phyloP scores from a whole-genome alignment of 768 basidiomycete species.

The Auriscalpium orientale region DNA sequence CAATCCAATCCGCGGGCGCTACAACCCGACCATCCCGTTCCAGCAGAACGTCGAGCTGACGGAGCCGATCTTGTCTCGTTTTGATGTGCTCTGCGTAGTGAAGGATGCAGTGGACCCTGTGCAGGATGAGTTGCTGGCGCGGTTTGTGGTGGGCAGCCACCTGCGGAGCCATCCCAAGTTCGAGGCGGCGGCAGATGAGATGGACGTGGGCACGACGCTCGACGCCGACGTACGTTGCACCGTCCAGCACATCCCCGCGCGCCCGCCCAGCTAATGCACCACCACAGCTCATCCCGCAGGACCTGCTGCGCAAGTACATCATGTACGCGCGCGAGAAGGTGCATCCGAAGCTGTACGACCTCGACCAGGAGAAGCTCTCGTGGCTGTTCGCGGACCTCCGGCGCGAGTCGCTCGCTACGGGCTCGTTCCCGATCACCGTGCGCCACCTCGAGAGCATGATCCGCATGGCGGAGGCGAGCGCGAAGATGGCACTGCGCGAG shows the following conservation, averaged over 20 bases:
- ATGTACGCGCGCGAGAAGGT: slow-evolving; percentile 97
- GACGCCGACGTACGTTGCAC: slow-evolving; percentile 76
- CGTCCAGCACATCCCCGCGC: not conserved
- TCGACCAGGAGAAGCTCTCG: slow-evolving; percentile 93
- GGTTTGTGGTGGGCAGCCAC: slow-evolving; percentile 98
- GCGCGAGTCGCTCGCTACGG: slow-evolving; percentile 92
- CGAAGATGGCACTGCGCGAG: slow-evolving; percentile 96
- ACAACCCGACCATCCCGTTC: slow-evolving; percentile 98
- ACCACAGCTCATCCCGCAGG: slow-evolving; percentile 88
- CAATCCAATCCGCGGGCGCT: slow-evolving; percentile 93
- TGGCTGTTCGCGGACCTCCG: slow-evolving; percentile 93
- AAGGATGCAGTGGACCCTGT: slow-evolving; percentile 97
- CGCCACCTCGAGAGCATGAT: slow-evolving; percentile 99
- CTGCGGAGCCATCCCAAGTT: slow-evolving; percentile 92
- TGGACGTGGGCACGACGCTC: slow-evolving; percentile 81
- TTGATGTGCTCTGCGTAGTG: slow-evolving; percentile 96
- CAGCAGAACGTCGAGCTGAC: slow-evolving; percentile 98
- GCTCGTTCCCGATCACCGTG: slow-evolving; percentile 98
- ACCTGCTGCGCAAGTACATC: slow-evolving; percentile 93
- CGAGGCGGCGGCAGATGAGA: slow-evolving; percentile 79
- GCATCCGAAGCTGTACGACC: slow-evolving; percentile 85
- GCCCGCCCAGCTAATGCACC: not conserved
- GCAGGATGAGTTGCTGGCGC: slow-evolving; percentile 90
- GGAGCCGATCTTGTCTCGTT: slow-evolving; percentile 95
- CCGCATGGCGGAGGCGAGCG: slow-evolving; percentile 96